Conservation (phyloP, 1,284 basidiomycete genomes). For the Ceratobasidium sp. region DNA sequence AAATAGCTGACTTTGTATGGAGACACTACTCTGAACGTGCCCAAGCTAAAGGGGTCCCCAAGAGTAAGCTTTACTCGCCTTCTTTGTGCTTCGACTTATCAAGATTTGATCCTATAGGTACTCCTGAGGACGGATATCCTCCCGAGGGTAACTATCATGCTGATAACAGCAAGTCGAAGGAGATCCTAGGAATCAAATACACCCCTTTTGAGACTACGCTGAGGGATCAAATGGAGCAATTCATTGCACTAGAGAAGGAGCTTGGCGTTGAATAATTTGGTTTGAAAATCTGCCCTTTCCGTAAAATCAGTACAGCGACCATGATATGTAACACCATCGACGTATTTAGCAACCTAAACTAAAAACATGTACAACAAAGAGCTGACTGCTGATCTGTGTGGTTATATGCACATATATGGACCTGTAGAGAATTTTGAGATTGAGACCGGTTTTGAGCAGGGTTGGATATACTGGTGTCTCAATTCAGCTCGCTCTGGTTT, state of each 20-base stretch:
- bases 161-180: slow-evolving; percentile 43
- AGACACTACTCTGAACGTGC: slow-evolving; percentile 41
- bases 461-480: no score
- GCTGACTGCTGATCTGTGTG: no score
- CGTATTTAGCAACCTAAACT: no score
- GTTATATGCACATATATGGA: no score
- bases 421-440: no score
- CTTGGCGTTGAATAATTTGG: slow-evolving; percentile 6
- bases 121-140: slow-evolving; percentile 13
- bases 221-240: slow-evolving; percentile 40
- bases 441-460: no score
- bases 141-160: background rate
- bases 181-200: slow-evolving; percentile 40
- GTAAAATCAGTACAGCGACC: no score
- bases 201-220: slow-evolving; percentile 40
- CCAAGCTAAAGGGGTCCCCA: slow-evolving; percentile 26
- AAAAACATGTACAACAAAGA: no score
- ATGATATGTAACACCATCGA: no score
- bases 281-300: no score
- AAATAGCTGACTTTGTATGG: slow-evolving; percentile 40
- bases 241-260: slow-evolving; percentile 40
- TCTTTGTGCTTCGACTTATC: background rate
- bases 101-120: background rate
- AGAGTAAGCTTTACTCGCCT: background rate
- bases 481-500: no score